phyloP scores from a whole-genome alignment of 148 eudicot species.

The Cornus suecica region DNA sequence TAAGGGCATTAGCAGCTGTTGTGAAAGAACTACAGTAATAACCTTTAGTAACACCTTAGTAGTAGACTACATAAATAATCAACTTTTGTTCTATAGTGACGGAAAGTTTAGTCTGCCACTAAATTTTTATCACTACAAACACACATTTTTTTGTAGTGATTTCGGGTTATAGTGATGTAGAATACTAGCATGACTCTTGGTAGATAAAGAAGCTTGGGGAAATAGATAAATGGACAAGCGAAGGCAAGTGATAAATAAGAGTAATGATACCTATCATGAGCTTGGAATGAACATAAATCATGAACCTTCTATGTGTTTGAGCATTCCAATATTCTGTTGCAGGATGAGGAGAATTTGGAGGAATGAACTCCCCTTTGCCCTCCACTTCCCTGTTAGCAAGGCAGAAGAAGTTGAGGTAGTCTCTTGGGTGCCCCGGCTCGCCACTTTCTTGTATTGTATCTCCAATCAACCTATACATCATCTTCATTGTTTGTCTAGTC shows the following conservation, averaged over 20 bases:
- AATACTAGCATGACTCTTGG: no score
- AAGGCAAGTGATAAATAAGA: background rate
- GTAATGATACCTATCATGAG: slow-evolving; percentile 75
- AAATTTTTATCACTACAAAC: no score
- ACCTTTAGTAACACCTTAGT: no score
- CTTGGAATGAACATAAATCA: slow-evolving; percentile 96
- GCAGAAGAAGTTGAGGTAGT: slow-evolving; percentile 86
- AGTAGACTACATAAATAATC: no score
- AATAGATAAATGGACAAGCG: background rate
- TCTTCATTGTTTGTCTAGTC: slow-evolving; percentile 76
- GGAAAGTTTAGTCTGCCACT: no score
- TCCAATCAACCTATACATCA: slow-evolving; percentile 82
- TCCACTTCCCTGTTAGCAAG: slow-evolving; percentile 80
- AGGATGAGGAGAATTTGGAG: slow-evolving; percentile 70
- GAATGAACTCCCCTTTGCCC: slow-evolving; percentile 59
- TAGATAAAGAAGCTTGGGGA: no score
- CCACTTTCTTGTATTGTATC: slow-evolving; percentile 67
- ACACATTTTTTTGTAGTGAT: no score
- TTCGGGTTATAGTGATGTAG: no score
- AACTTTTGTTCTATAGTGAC: no score
- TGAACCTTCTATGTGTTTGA: slow-evolving; percentile 78
- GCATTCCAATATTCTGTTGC: slow-evolving; percentile 68
- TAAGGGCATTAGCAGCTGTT: no score
- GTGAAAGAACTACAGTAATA: no score
- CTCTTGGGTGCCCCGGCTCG: slow-evolving; percentile 58